Conservation (phyloP, 2,329 filamentous ascomycete species). For the Hypoxylon sp. region DNA sequence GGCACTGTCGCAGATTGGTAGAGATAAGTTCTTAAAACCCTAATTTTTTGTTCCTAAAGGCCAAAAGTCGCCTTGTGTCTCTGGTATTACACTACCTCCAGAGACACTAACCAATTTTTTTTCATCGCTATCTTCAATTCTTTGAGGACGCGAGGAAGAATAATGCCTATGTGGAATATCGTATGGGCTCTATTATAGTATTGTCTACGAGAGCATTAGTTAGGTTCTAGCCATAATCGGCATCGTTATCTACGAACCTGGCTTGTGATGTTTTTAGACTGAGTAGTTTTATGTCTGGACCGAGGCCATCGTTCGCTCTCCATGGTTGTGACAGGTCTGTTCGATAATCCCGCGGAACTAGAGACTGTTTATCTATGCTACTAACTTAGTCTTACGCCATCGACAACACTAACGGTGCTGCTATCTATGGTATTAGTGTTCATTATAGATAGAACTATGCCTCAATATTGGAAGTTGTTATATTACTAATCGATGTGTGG, state of each 20-base stretch:
- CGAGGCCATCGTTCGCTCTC: neutral
- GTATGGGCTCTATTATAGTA: neutral
- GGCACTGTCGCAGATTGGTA: neutral
- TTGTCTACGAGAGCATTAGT: neutral
- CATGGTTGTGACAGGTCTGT: neutral
- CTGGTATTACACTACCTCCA: slow-evolving; percentile 37
- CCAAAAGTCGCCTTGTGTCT: slow-evolving; percentile 14
- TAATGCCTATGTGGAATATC: neutral
- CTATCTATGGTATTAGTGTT: neutral
- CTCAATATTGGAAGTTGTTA: neutral
- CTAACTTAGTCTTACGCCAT: neutral
- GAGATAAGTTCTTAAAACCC: neutral
- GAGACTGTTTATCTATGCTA: neutral
- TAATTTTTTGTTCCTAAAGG: slow-evolving; percentile 22
- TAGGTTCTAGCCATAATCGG: neutral
- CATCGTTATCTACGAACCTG: neutral
- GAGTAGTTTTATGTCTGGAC: neutral
- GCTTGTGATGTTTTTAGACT: neutral
- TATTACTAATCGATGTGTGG: neutral
- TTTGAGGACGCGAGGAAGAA: slow-evolving; percentile 34
- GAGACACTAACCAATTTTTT: slow-evolving; percentile 23
- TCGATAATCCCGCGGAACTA: neutral
- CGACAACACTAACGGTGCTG: neutral
- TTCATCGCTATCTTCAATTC: slow-evolving; percentile 35
- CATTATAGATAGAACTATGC: neutral